Evolutionary conservation across 2,329 filamentous ascomycete genomes (phyloP), one percentile per base, ranked within the genome.

Genomic region (Aspergillus amoenus): DNA sequence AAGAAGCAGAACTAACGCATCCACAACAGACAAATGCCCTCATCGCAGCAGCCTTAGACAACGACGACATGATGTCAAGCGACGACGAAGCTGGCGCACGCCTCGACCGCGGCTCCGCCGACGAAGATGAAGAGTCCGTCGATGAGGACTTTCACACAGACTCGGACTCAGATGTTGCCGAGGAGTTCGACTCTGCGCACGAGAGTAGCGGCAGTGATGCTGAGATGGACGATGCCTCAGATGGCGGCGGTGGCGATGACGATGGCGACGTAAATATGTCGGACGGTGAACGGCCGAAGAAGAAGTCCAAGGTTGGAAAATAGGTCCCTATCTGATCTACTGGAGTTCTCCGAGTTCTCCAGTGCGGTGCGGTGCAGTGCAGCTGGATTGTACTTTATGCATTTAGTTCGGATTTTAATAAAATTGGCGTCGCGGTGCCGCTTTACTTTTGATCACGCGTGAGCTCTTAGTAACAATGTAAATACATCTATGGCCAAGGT

Each of bases 121-220:
- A 97, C 70, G 94, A 99, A 75, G 94, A 99, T 68, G 90, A 93
- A 70, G 93, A 97, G 79, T 93, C 89, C 59, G 87, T 93, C 8
- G 94, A 99, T 67, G 94, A 99, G 73, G 94, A 99, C 78, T 99
- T 99, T 81, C 85, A 89, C 66, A 90, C 89, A 5, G 91, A 95
- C 61, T 93, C 89, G 13, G 94, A 99, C 63, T 95, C 90, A 52
- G 94, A 99, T 65, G 93, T 97, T 2, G 94, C 93, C 1, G 94
- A 99, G 76, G 95, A 99, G 72, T 99, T 86, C 66, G 94, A 99
- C 75, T 93, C 90, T 52, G 88, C 85, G 45, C 93, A 97, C 70
- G 91, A 96, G 71, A 96, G 91, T 70, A 90, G 86, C 50, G 91
- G 84, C 60, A 84, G 82, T 43, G 87, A 87, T 50, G 85, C 80